Base-by-base conservation (phyloP, 345 rosid species). In the Angophora floribunda region DNA sequence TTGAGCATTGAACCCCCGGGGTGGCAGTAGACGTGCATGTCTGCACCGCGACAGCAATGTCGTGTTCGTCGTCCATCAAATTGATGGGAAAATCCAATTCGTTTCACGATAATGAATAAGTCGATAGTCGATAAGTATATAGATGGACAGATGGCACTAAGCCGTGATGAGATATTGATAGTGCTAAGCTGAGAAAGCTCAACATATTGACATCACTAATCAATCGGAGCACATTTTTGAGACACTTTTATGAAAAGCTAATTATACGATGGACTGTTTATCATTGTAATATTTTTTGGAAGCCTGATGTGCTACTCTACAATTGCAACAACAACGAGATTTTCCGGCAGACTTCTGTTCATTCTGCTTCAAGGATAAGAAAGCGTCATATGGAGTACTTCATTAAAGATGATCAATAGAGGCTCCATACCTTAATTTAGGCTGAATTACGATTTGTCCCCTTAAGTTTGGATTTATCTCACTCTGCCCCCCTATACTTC, bases 31-130 rank as follows among this genome's bases (percentile, higher is more conserved):
- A 19, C 4, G 7, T 70, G 47, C 47, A 5, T 36, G 80, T 8
- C 1, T 45, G 45, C 7, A 17, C 24, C 0, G 12, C 80, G 16
- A 36, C 24, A 9, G 45, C 12, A 19, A 36, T 41, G 26, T 1
- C 14, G 0, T 5, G 82, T 70, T 36, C 41, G 41, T 36, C 41
- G 41, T 36, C 41, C 41, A 36, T 41, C 13, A 75, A 75, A 41
- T 75, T 21, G 14, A 41, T 36, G 28, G 14, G 7, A 36, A 21
- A 9, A 0, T 13, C 2, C 45, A 6, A 75, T 41, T 19, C 0
- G 28, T 75, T 4, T 36, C 28, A 5, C 1, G 0, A 12, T 19
- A 41, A 75, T 9, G 28, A 21, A 19, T 19, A 41, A 9, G 24
- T 17, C 2, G 13, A 36, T 36, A 19, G 24, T 17, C 2, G 13